These are phyloP conservation scores for Populus tremula DNA, from an alignment of 345 rosid species.

Conservation along the genomic window DNA sequence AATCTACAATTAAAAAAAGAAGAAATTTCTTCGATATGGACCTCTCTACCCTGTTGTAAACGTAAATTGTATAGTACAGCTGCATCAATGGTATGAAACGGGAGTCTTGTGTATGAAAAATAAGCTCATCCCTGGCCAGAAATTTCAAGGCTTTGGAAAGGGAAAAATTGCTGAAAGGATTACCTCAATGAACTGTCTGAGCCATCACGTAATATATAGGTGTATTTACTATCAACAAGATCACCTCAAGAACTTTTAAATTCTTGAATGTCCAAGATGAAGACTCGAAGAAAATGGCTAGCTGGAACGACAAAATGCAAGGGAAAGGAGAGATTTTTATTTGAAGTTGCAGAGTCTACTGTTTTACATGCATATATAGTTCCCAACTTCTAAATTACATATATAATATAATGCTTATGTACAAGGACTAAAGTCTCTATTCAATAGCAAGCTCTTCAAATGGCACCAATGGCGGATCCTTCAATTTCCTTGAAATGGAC, in stretches of 20 bases:
- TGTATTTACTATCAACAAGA: too few species aligned
- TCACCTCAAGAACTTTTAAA: not conserved
- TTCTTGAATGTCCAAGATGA: not conserved
- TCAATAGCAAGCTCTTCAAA: not conserved
- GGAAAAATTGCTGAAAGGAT: not conserved
- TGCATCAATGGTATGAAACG: not conserved
- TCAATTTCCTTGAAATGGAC: not conserved
- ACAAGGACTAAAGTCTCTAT: not conserved
- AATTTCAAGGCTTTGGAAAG: not conserved
- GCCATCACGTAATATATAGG: not conserved
- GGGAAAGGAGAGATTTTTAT: not conserved
- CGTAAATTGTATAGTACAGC: not conserved
- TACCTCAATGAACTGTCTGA: not conserved
- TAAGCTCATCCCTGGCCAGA: not conserved
- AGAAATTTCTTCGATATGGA: too few species aligned
- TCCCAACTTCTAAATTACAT: not conserved
- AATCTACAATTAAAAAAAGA: too few species aligned
- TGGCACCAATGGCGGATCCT: not conserved
- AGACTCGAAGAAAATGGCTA: not conserved
- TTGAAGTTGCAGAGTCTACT: too few species aligned
- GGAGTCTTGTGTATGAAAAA: not conserved
- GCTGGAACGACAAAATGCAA: not conserved
- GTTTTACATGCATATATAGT: too few species aligned
- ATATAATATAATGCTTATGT: not conserved
- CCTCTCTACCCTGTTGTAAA: not conserved